These are phyloP conservation scores for Mortierella sp. DNA, from an alignment of 371 early-diverging fungal species.

Conservation along the genomic window DNA sequence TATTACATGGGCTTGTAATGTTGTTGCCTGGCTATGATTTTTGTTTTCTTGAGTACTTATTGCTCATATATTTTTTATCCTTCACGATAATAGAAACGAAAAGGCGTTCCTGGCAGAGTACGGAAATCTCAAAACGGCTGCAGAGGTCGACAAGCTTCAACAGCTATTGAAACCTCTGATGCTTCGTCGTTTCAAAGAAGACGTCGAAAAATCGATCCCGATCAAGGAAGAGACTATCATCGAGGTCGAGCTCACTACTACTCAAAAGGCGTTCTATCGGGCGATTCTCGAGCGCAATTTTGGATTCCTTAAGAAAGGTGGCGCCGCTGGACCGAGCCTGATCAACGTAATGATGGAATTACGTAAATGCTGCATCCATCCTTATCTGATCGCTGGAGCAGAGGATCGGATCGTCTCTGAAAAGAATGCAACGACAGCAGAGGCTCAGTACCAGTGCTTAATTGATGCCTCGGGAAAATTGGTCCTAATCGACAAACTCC, in stretches of 20 bases:
- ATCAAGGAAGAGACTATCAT: slow-evolving; percentile 87
- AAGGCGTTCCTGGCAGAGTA: slow-evolving; percentile 75
- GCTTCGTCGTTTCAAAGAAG: slow-evolving; percentile 78
- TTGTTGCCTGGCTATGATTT: not conserved
- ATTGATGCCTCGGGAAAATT: slow-evolving; percentile 89
- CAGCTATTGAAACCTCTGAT: slow-evolving; percentile 71
- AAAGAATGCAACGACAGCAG: slow-evolving; percentile 57
- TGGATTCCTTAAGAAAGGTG: slow-evolving; percentile 70
- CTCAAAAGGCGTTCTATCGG: slow-evolving; percentile 85
- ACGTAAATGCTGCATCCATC: slow-evolving; percentile 87
- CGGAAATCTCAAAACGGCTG: slow-evolving; percentile 71
- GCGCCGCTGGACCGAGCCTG: slow-evolving; percentile 16
- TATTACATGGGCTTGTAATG: slow-evolving; percentile 1
- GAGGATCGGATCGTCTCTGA: slow-evolving; percentile 79
- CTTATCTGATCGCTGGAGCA: slow-evolving; percentile 84
- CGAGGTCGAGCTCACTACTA: slow-evolving; percentile 79
- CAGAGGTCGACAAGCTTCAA: slow-evolving; percentile 78
- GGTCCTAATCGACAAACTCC: slow-evolving; percentile 83
- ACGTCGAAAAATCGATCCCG: slow-evolving; percentile 83
- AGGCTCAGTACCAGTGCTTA: slow-evolving; percentile 75
- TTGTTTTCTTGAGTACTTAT: too few species aligned
- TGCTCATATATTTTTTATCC: too few species aligned
- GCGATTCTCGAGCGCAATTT: slow-evolving; percentile 90
- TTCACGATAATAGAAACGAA: slow-evolving; percentile 54
- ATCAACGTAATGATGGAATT: slow-evolving; percentile 69